Evolutionary conservation across 176 grass and related monocot genomes (phyloP).

Genomic region (Echinochloa phyllopogon): DNA sequence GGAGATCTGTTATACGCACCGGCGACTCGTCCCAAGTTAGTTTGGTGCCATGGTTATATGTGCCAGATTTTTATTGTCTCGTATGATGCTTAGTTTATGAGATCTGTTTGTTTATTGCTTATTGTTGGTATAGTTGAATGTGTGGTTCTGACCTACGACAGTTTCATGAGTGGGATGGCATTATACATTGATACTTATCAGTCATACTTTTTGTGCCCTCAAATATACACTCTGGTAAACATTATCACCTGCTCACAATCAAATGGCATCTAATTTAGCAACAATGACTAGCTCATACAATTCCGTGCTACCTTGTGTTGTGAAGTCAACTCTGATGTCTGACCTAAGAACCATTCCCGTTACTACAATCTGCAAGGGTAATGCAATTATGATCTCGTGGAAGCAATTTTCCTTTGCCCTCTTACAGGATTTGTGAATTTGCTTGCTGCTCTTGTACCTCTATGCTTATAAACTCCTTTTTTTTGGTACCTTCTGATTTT

Average conservation of each 20-base stretch:
- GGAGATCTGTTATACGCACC: too few species aligned
- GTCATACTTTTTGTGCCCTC: not conserved
- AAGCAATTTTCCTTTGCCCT: not conserved
- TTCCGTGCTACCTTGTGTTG: not conserved
- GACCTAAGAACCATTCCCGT: not conserved
- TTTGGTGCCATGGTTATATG: too few species aligned
- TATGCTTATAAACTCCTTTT: not conserved
- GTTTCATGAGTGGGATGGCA: not conserved
- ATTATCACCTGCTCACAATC: not conserved
- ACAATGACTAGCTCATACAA: not conserved
- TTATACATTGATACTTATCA: not conserved
- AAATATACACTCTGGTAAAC: not conserved
- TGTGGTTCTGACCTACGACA: not conserved
- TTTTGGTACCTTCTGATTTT: not conserved
- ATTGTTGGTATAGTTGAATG: not conserved
- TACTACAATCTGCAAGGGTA: not conserved
- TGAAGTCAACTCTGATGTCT: not conserved
- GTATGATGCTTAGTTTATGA: not conserved
- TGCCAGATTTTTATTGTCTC: constrained; percentile 3
- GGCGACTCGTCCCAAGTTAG: too few species aligned
- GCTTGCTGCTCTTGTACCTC: not conserved
- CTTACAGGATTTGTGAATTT: not conserved
- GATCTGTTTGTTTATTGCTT: not conserved
- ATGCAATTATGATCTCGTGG: not conserved
- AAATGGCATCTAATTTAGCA: not conserved